Conservation (phyloP, 2,329 filamentous ascomycete genomes). For the Monosporascus sp. region DNA sequence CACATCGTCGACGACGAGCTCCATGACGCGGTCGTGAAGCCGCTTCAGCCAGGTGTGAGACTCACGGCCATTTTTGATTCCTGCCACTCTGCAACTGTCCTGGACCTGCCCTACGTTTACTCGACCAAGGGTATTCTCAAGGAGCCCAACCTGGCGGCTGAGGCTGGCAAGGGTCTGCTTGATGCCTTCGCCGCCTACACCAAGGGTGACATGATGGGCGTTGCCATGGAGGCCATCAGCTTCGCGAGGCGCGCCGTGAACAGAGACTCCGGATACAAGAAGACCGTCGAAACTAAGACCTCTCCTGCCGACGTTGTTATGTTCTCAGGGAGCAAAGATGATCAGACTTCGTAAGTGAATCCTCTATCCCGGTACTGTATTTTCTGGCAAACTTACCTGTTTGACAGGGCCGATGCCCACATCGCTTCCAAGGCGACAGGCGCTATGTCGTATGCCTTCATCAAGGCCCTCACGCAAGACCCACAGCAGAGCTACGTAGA, state of each 20-base stretch:
- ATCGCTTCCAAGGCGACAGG: conserved; percentile 88
- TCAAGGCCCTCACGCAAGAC: conserved; percentile 88
- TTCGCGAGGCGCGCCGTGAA: conserved; percentile 85
- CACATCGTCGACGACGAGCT: conserved; percentile 82
- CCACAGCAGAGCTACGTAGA: conserved; percentile 98
- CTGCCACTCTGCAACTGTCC: conserved; percentile 61
- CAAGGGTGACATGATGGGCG: conserved; percentile 72
- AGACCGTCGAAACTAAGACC: conserved; percentile 81
- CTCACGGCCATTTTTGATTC: conserved; percentile 61
- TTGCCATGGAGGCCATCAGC: conserved; percentile 72
- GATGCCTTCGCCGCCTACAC: conserved; percentile 54
- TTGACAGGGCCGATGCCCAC: conserved; percentile 75
- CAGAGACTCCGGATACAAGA: conserved; percentile 76
- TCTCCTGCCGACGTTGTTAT: conserved; percentile 93
- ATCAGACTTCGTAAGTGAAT: conserved; percentile 77
- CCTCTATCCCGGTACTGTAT: conserved; percentile 10
- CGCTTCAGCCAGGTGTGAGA: conserved; percentile 49
- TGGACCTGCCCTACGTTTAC: conserved; percentile 64
- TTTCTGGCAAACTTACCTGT: not conserved
- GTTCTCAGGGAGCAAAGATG: conserved; percentile 96
- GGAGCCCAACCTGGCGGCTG: conserved; percentile 62
- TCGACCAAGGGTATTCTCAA: conserved; percentile 64
- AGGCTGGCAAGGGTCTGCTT: conserved; percentile 59
- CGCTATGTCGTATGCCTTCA: conserved; percentile 98
- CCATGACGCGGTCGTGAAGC: conserved; percentile 65